These are phyloP conservation scores for Ustilago xerochloae DNA, from an alignment of 1,284 basidiomycete genomes.

Conservation along the genomic window DNA sequence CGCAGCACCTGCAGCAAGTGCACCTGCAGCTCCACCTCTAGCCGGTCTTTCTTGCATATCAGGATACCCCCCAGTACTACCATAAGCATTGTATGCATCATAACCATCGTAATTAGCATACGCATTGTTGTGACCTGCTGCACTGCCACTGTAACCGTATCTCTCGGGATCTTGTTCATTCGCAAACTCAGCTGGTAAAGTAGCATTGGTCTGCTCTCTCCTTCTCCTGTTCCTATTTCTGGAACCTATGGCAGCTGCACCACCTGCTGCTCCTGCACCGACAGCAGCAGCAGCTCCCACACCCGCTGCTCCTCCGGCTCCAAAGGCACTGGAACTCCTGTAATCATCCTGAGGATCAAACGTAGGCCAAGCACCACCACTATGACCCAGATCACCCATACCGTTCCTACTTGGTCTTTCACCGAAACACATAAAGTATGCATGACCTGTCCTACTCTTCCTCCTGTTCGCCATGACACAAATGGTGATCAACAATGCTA, in stretches of 20 bases:
- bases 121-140: constrained; percentile 24
- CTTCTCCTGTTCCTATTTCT: constrained; percentile 23
- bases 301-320: constrained; percentile 11
- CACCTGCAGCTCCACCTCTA: constrained; percentile 16
- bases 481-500: constrained; percentile 44
- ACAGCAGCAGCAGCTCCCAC: constrained; percentile 3
- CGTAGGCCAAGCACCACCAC: constrained; percentile 55
- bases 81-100: constrained; percentile 32
- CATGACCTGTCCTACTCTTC: constrained; percentile 51
- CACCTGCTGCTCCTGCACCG: constrained; percentile 15
- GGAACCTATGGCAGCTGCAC: constrained; percentile 25
- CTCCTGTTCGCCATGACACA: constrained; percentile 43
- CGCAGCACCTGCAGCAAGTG: constrained; percentile 42
- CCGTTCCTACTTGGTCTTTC: constrained; percentile 33
- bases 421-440: constrained; percentile 61
- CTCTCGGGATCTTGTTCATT: constrained; percentile 47
- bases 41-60: constrained; percentile 36
- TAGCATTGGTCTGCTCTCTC: constrained; percentile 35
- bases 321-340: constrained; percentile 9
- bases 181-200: constrained; percentile 45
- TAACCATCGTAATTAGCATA: constrained; percentile 24
- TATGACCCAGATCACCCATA: constrained; percentile 31
- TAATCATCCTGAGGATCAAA: constrained; percentile 52
- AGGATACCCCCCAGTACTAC: constrained; percentile 12
- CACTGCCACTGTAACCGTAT: constrained; percentile 27